These are phyloP conservation scores for Ophioceras dolichostomum DNA, from an alignment of 2,329 filamentous ascomycete genomes.

Conservation along the genomic window DNA sequence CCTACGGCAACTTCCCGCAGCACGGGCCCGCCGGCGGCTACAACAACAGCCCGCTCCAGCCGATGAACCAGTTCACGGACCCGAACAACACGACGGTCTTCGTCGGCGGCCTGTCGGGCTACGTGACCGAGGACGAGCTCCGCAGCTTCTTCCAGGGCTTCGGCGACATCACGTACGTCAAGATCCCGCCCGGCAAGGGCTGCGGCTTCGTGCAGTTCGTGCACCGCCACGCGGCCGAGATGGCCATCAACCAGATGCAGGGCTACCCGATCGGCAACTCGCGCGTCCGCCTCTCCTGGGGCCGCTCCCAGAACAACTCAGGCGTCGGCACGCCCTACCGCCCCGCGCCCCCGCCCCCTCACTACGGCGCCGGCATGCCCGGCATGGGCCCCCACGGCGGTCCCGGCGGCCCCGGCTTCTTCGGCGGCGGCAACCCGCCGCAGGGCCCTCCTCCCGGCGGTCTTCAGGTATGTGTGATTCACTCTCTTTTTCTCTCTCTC, in stretches of 20 bases:
- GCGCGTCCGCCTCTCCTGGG: constrained; percentile 93
- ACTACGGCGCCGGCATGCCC: constrained; percentile 35
- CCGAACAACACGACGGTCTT: constrained; percentile 99
- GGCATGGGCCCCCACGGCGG: constrained; percentile 13
- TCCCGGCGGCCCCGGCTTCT: constrained; percentile 31
- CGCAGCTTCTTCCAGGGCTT: constrained; percentile 99
- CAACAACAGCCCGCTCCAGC: constrained; percentile 14
- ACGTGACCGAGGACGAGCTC: constrained; percentile 98
- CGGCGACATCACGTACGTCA: constrained; percentile 98
- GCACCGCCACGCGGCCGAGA: constrained; percentile 95
- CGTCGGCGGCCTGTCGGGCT: constrained; percentile 90
- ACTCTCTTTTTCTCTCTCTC: not conserved
- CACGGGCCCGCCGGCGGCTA: constrained; percentile 13
- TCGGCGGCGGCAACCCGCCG: constrained; percentile 26
- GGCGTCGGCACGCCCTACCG: constrained; percentile 95
- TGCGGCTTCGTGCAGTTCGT: constrained; percentile 99
- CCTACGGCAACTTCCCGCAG: constrained; percentile 5
- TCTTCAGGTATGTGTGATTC: constrained; percentile 8
- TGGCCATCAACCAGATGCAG: constrained; percentile 99
- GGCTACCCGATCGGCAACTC: constrained; percentile 99
- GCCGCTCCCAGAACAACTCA: constrained; percentile 97
- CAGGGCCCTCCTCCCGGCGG: constrained; percentile 23
- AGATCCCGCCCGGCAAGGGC: constrained; percentile 98
- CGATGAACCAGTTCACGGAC: constrained; percentile 99
- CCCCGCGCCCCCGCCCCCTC: constrained; percentile 61